Base-by-base conservation (phyloP, 2,329 filamentous ascomycete species). In the Sporothrix mexicana region DNA sequence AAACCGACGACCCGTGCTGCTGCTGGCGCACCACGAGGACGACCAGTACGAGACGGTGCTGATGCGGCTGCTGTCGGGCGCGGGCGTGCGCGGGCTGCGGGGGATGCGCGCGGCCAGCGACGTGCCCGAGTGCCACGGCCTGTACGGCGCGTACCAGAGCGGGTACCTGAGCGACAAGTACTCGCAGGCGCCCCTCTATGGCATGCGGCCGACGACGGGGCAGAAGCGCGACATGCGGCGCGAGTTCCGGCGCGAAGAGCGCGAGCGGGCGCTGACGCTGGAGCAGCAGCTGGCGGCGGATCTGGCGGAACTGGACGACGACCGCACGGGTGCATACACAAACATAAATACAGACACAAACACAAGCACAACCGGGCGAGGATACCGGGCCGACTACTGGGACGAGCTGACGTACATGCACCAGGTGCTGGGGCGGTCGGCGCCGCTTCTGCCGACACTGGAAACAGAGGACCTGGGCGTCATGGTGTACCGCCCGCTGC, bases 21-120 rank as follows among this genome's bases (percentile, higher is more conserved):
- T 98, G 53, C 83, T 97, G 41, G 96, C 91, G 3, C 96, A 99
- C 79, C 96, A 99, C 79, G 85, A 88, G 74, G 95, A 98, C 78
- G 96, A 99, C 78, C 93, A 96, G 78, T 92, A 94, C 72, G 96
- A 99, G 82, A 98, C 95, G 0, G 86, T 97, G 3, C 82, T 98
- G 67, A 92, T 94, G 90, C 88, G 96, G 57, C 81, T 98, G 73
- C 81, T 91, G 9, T 84, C 85, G 2, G 90, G 91, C 23, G 94
- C 93, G 77, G 83, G 88, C 8, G 88, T 88, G 20, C 83, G 87
- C n/a, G 94, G 93, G 0, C 83, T 97, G 43, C 84, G 86, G 17
- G 94, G 92, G 3, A 96, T 97, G 77, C 86, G 85, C 10, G 77
- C 84, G 2, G 84, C 87, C 20, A 85, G 87, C 41, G 87, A 88